Percentiles rank a stretch among this genome's conserved stretches.
Conservation (phyloP, 768 basidiomycete genomes). For the Boletus eberwhitei region DNA sequence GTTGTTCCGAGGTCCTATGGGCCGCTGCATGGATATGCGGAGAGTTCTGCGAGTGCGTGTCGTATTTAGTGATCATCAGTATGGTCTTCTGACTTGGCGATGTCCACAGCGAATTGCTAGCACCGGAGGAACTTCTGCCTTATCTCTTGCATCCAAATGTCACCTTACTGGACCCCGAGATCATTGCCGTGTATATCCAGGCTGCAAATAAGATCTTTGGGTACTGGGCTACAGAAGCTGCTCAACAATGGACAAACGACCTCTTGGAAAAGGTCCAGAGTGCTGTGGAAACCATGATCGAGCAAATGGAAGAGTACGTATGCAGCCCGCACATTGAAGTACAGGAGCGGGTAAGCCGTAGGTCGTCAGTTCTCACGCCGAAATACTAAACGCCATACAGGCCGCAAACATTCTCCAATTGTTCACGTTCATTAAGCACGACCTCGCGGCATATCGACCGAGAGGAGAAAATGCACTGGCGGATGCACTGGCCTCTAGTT, state of each 20-base stretch:
- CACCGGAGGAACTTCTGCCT: conserved; percentile 70
- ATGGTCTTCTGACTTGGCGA: conserved; percentile 3
- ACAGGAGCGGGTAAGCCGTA: conserved; percentile 75
- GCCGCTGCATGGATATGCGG: conserved; percentile 97
- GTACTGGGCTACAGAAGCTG: conserved; percentile 72
- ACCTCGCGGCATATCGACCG: conserved; percentile 56
- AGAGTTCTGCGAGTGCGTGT: conserved; percentile 82
- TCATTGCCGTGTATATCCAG: conserved; percentile 77
- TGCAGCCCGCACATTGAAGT: conserved; percentile 76
- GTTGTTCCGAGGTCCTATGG: conserved; percentile 83
- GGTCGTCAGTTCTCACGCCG: neutral
- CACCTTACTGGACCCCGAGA: conserved; percentile 56
- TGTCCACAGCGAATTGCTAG: conserved; percentile 62
- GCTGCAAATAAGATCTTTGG: conserved; percentile 86
- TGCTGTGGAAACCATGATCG: conserved; percentile 59
- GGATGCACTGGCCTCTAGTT: conserved; percentile 36
- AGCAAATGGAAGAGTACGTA: conserved; percentile 56
- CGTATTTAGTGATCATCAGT: neutral
- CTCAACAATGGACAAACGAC: conserved; percentile 74
- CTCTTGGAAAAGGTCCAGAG: conserved; percentile 60
- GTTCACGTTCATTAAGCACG: conserved; percentile 72
- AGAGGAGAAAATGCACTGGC: conserved; percentile 36
- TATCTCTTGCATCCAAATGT: conserved; percentile 64
- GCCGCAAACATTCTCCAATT: conserved; percentile 79
- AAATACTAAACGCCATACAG: conserved; percentile 36